Conservation (phyloP, 2,329 filamentous ascomycete genomes). For the Fusarium sp. region DNA sequence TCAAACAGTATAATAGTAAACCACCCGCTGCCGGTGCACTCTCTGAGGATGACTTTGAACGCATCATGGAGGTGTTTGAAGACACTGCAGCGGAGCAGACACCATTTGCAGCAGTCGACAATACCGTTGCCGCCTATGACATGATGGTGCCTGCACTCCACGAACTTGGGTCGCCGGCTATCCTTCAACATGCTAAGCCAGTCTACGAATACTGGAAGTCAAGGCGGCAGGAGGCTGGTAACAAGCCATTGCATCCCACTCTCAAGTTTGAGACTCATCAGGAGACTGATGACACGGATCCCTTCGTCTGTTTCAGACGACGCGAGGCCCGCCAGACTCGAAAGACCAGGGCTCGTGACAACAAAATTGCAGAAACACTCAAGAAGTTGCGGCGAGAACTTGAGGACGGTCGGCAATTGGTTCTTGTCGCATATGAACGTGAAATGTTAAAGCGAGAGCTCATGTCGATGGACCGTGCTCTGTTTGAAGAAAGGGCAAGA, state of each 20-base stretch:
- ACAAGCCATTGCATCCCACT: constrained; percentile 78
- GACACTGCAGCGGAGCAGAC: constrained; percentile 85
- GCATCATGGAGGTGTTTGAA: constrained; percentile 95
- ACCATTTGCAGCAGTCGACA: constrained; percentile 90
- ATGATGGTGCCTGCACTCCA: constrained; percentile 77
- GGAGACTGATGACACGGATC: constrained; percentile 94
- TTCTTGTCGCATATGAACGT: constrained; percentile 81
- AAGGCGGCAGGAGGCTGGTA: constrained; percentile 73
- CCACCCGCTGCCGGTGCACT: constrained; percentile 72
- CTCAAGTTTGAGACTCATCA: constrained; percentile 96
- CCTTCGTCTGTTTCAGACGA: constrained; percentile 97
- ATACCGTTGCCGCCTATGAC: constrained; percentile 81
- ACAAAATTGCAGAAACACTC: constrained; percentile 93
- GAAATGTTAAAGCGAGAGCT: constrained; percentile 84
- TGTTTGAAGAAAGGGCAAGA: constrained; percentile 85
- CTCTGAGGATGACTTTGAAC: constrained; percentile 92
- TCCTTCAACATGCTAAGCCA: constrained; percentile 74
- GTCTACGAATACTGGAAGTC: constrained; percentile 92
- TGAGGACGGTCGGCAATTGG: constrained; percentile 85
- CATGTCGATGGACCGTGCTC: constrained; percentile 76
- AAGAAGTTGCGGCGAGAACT: constrained; percentile 91
- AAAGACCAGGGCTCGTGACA: constrained; percentile 93
- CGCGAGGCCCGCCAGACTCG: constrained; percentile 93
- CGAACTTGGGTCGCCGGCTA: constrained; percentile 60
- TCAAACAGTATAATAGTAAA: constrained; percentile 86